Conservation (phyloP, 352 stramenopile species). For the Pythium myriotylum region DNA sequence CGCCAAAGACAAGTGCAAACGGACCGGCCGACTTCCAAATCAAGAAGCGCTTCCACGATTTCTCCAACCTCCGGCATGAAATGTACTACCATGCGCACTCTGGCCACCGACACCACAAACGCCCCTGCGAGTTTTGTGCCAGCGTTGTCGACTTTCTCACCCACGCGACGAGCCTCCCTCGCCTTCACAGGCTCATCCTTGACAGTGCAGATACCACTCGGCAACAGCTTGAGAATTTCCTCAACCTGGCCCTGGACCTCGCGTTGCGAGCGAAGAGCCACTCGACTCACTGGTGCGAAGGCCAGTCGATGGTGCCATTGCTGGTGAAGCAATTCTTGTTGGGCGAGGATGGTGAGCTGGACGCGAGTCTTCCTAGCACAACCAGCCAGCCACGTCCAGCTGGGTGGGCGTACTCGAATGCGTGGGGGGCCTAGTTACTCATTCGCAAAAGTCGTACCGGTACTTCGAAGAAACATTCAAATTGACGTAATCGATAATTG, state of each 20-base stretch:
- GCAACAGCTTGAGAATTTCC: slow-evolving; percentile 14
- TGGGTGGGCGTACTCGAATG: slow-evolving; percentile 1
- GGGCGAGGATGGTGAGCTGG: slow-evolving; percentile 13
- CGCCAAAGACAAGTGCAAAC: not conserved
- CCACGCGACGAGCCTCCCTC: slow-evolving; percentile 5
- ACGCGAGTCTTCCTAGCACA: slow-evolving; percentile 8
- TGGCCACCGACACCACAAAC: slow-evolving; percentile 10
- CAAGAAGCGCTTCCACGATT: slow-evolving; percentile 16
- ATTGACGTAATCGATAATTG: too few relatives aligned
- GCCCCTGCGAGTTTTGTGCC: slow-evolving; percentile 19
- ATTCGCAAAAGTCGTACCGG: too few relatives aligned
- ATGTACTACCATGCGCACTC: slow-evolving; percentile 20
- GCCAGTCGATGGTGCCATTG: slow-evolving; percentile 16
- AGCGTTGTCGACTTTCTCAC: slow-evolving; percentile 1
- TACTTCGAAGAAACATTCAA: too few relatives aligned
- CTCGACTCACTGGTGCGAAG: slow-evolving; percentile 10
- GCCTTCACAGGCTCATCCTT: slow-evolving; percentile 10
- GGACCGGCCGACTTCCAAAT: slow-evolving; percentile 5
- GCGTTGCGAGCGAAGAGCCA: slow-evolving; percentile 9
- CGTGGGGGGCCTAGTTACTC: not conserved
- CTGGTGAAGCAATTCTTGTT: slow-evolving; percentile 21
- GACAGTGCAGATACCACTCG: not conserved
- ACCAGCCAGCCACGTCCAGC: not conserved
- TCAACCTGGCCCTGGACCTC: slow-evolving; percentile 15
- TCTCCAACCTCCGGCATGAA: slow-evolving; percentile 22